These are phyloP conservation scores for Taphrina flavorubra DNA, from an alignment of 1,139 yeast genomes.

Conservation along the genomic window DNA sequence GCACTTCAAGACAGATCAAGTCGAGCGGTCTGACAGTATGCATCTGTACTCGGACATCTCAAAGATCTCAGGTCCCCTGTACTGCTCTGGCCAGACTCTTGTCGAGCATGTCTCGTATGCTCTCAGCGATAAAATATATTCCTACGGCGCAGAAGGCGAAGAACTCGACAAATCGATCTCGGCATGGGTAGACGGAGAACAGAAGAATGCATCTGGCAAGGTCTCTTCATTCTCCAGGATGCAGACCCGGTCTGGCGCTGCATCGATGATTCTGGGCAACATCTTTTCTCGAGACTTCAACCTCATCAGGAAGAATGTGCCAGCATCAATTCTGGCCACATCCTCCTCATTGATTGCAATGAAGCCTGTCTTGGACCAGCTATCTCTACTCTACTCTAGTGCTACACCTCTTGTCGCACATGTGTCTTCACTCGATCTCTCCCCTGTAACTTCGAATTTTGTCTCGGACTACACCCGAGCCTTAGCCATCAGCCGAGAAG, in stretches of 20 bases:
- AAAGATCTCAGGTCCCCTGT: slow-evolving; percentile 57
- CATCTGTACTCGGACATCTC: slow-evolving; percentile 32
- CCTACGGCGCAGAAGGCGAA: slow-evolving; percentile 69
- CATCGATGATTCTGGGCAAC: slow-evolving; percentile 78
- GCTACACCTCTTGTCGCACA: slow-evolving; percentile 63
- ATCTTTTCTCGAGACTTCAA: slow-evolving; percentile 54
- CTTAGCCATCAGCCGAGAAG: slow-evolving; percentile 65
- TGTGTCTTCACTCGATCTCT: slow-evolving; percentile 75
- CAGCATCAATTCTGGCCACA: slow-evolving; percentile 63
- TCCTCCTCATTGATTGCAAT: slow-evolving; percentile 70
- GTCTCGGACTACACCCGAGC: slow-evolving; percentile 73
- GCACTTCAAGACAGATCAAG: not conserved
- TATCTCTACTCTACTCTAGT: slow-evolving; percentile 50
- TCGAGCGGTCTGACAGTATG: slow-evolving; percentile 13
- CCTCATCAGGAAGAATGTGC: slow-evolving; percentile 48
- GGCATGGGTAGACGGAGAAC: slow-evolving; percentile 62
- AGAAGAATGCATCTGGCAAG: slow-evolving; percentile 61
- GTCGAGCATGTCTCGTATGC: slow-evolving; percentile 71
- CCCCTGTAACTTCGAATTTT: slow-evolving; percentile 59
- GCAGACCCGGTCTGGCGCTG: slow-evolving; percentile 85
- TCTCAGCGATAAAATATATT: slow-evolving; percentile 68
- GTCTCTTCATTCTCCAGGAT: slow-evolving; percentile 66
- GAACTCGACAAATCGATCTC: slow-evolving; percentile 66
- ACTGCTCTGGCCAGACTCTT: slow-evolving; percentile 68
- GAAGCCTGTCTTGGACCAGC: slow-evolving; percentile 61